These are phyloP conservation scores for Saturnispora gosingensis DNA, from an alignment of 805 yeast species.

Conservation along the genomic window DNA sequence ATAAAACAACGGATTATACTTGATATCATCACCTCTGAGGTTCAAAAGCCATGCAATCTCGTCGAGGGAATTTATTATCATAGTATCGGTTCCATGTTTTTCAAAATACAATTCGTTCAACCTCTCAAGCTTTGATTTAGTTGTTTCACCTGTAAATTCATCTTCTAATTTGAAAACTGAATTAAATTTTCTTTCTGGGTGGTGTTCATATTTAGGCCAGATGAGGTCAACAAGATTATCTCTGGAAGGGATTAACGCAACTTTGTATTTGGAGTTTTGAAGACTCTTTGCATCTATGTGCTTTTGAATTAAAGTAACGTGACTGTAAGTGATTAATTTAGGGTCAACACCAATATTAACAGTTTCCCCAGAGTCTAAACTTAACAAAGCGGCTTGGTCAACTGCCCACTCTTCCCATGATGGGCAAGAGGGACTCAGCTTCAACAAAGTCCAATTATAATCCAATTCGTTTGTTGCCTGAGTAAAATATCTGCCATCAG, in stretches of 20 bases:
- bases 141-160: conserved; percentile 57
- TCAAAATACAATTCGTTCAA: conserved; percentile 31
- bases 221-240: conserved; percentile 41
- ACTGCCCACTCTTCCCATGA: conserved; percentile 53
- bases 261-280: conserved; percentile 24
- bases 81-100: conserved; percentile 20
- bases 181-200: conserved; percentile 48
- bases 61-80: conserved; percentile 50
- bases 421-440: conserved; percentile 41
- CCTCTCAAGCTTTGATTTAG: conserved; percentile 45
- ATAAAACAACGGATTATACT: conserved; percentile 46
- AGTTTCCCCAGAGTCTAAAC: conserved; percentile 35
- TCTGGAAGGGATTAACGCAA: conserved; percentile 35
- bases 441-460: conserved; percentile 48
- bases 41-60: conserved; percentile 90
- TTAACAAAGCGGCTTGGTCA: conserved; percentile 39
- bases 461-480: conserved; percentile 53
- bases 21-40: conserved; percentile 51
- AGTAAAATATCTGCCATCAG: conserved; percentile 53
- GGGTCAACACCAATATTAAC: conserved; percentile 40
- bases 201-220: conserved; percentile 47
- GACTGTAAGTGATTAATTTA: conserved; percentile 32
- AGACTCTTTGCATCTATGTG: conserved; percentile 25
- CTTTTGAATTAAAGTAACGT: conserved; percentile 27
- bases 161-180: conserved; percentile 42